These are phyloP conservation scores for Chlorella sp. DNA, from an alignment of 139 green algal genomes.

Conservation along the genomic window DNA sequence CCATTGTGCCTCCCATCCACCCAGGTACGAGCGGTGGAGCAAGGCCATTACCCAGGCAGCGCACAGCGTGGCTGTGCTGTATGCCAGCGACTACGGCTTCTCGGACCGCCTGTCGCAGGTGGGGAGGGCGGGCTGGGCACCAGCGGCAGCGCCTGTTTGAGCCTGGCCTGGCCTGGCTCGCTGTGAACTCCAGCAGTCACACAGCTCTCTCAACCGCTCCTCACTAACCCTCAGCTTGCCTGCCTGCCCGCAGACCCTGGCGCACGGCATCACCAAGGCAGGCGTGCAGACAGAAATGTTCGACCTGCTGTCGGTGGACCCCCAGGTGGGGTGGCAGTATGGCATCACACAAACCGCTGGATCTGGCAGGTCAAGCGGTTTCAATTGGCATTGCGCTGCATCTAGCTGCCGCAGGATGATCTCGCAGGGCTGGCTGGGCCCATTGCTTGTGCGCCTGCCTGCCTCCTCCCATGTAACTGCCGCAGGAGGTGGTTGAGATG, in stretches of 20 bases:
- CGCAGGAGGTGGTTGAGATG: conserved; percentile 83
- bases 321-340: too few species aligned
- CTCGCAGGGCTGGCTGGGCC: neutral
- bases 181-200: too few species aligned
- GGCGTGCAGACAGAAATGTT: conserved; percentile 89
- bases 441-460: neutral
- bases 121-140: neutral
- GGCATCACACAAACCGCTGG: too few species aligned
- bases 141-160: too few species aligned
- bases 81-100: conserved; percentile 94
- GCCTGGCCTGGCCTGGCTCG: too few species aligned
- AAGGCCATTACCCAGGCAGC: conserved; percentile 76
- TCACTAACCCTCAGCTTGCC: too few species aligned
- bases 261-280: conserved; percentile 95
- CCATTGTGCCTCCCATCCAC: neutral
- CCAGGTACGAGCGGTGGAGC: conserved; percentile 81
- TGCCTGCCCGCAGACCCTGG: conserved; percentile 81
- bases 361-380: too few species aligned
- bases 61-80: conserved; percentile 85
- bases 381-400: too few species aligned
- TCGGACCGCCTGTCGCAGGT: conserved; percentile 81
- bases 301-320: conserved; percentile 84
- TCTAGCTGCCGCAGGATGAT: too few species aligned
- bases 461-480: neutral
- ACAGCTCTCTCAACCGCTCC: too few species aligned